phyloP scores from a whole-genome alignment of 177 flowering plant genomes.

The Telopea speciosissima region DNA sequence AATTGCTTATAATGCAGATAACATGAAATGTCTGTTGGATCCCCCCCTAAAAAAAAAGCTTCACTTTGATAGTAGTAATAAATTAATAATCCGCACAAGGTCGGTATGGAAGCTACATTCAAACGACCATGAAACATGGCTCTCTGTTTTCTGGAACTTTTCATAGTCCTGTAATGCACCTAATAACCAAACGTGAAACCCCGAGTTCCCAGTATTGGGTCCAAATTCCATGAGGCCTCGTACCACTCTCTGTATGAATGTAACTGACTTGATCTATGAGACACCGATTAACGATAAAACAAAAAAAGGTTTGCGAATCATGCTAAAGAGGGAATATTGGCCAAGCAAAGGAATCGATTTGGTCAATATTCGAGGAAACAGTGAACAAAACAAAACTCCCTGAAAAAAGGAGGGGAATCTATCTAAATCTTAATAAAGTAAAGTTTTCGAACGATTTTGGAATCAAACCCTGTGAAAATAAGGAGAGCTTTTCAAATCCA shows the following conservation, averaged over 20 bases:
- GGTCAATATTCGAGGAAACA: background rate
- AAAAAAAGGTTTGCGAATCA: background rate
- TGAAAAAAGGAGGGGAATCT: background rate
- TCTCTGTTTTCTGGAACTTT: background rate
- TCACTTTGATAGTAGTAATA: background rate
- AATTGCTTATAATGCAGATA: background rate
- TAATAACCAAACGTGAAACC: background rate
- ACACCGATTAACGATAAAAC: background rate
- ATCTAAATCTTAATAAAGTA: background rate
- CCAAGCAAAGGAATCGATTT: background rate
- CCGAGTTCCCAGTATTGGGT: background rate
- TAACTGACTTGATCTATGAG: background rate
- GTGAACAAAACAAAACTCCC: background rate
- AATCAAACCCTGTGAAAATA: slow-evolving; percentile 4
- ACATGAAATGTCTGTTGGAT: background rate
- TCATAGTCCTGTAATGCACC: background rate
- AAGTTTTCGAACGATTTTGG: background rate
- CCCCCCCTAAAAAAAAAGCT: background rate
- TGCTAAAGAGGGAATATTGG: background rate
- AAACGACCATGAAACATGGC: background rate
- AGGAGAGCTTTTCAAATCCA: background rate
- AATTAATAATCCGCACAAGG: background rate
- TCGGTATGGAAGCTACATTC: background rate
- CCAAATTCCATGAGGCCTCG: background rate
- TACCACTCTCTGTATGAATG: background rate